These are phyloP conservation scores for Xylaria scruposa DNA, from an alignment of 495 filamentous ascomycete genomes.

Conservation along the genomic window DNA sequence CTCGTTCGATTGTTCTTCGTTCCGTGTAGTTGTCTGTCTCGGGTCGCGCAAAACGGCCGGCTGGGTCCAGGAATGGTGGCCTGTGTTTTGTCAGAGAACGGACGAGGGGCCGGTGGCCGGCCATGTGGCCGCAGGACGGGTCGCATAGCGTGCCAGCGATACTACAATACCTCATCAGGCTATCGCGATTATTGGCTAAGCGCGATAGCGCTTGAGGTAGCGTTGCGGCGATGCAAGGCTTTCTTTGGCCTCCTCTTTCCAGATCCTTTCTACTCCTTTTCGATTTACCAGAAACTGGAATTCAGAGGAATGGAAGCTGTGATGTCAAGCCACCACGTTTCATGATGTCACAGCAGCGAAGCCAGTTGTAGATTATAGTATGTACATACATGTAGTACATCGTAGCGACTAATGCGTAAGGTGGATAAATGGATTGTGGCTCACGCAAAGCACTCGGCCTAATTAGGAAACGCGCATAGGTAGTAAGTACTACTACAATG, in stretches of 20 bases:
- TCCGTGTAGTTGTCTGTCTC: conserved; percentile 7
- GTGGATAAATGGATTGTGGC: not conserved
- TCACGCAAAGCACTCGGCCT: conserved; percentile 10
- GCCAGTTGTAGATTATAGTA: not conserved
- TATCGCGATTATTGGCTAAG: conserved; percentile 29
- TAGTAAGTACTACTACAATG: not conserved
- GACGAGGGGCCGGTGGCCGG: conserved; percentile 11
- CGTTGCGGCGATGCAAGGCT: conserved; percentile 32
- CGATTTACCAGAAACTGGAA: conserved; percentile 2
- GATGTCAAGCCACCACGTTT: not conserved
- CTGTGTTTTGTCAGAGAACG: conserved; percentile 4
- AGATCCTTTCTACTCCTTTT: not conserved
- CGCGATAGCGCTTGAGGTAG: conserved; percentile 21
- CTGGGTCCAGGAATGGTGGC: conserved; percentile 4
- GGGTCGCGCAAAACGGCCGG: conserved; percentile 19
- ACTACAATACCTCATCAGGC: conserved; percentile 12
- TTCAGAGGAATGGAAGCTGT: not conserved
- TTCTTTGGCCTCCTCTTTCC: conserved; percentile 5
- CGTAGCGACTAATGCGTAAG: not conserved
- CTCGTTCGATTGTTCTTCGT: conserved; percentile 15
- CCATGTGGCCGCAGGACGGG: conserved; percentile 9
- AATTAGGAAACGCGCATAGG: not conserved
- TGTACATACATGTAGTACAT: no score
- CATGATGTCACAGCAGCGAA: not conserved
- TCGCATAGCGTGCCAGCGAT: conserved; percentile 17